Evolutionary conservation across 169 alveolate species (phyloP), one percentile per base, ranked within the genome.

Genomic region (Blepharisma undulans): DNA sequence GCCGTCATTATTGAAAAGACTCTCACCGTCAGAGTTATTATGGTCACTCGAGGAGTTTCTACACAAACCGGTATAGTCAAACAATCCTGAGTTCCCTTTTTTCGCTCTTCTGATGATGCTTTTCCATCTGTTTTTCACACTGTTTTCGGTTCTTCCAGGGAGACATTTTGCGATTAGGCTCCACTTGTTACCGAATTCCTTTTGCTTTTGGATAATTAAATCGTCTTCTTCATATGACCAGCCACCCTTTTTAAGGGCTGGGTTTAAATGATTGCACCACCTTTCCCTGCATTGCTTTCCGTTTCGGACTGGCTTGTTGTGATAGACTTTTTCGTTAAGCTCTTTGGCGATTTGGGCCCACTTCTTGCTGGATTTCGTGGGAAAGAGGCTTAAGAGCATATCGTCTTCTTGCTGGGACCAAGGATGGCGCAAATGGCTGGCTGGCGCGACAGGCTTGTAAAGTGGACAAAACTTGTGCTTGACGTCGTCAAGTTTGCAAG

Each of bases 151-250:
- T 81, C 97, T 88, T 8, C 96, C 95, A 1, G 93, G 93, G 36
- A 91, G 61, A 30, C 60, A 84, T 82, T 92, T 93, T n/a, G 96
- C 92, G 30, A 95, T 82, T 60, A 93, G 88, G 29, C 95, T 92
- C 97, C 97, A 95, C 92, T 95, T 89, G 80, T 95, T 95, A 27
- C 97, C 97, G n/a, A 93, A 78, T 76, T 80, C 72, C 16, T 79
- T 76, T 36, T 89, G 87, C 30, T 60, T 84, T 33, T 22, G 61
- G 7, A 86, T 19, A 29, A 86, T 72, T 61, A 29, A 29, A 29
- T 27, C 72, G 72, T 86, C 91, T 71, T 94, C 96, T 60, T 87
- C 91, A 12, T 82, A 84, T 7, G 91, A 29, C 95, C 96, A 94
- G 19, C 33, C 78, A 16, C 91, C 87, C 78, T 88, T 85, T 33